These are phyloP conservation scores for Uronychia binucleata DNA, from an alignment of 73 alveolate genomes.

Conservation along the genomic window DNA sequence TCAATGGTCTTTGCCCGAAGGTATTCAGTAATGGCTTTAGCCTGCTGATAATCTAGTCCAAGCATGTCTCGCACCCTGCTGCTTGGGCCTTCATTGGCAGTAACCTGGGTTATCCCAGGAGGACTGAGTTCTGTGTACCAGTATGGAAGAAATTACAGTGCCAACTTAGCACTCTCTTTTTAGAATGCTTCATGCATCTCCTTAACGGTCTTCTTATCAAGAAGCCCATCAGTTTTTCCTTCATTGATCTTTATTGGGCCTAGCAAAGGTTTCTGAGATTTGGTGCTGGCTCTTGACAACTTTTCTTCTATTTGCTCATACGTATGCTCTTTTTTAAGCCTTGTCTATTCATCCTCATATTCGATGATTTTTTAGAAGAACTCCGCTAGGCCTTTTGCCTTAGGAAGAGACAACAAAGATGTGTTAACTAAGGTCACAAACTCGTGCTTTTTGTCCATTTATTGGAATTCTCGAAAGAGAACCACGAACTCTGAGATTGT, in stretches of 20 bases:
- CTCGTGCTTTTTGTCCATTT: constrained; percentile 25
- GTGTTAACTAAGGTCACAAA: constrained; percentile 14
- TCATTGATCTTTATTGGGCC: too few relatives aligned
- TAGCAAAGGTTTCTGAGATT: too few relatives aligned
- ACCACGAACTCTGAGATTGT: constrained; percentile 50
- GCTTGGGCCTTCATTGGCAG: background rate
- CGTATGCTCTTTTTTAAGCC: constrained; percentile 17
- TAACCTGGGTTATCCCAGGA: background rate
- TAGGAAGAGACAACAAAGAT: constrained; percentile 18
- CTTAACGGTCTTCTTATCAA: constrained; percentile 1
- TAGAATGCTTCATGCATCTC: constrained; percentile 5
- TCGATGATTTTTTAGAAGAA: constrained; percentile 15
- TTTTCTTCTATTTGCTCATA: background rate
- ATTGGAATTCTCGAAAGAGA: constrained; percentile 31
- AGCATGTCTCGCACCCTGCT: background rate
- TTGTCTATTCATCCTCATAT: constrained; percentile 39
- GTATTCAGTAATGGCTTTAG: constrained; percentile 7
- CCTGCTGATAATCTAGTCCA: background rate
- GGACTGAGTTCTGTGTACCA: constrained; percentile 20
- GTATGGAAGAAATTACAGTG: constrained; percentile 27
- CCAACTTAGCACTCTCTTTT: background rate
- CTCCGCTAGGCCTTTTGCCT: constrained; percentile 1
- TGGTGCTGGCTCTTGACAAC: too few relatives aligned
- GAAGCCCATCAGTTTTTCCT: too few relatives aligned
- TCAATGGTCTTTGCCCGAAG: constrained; percentile 16